Percentiles rank a stretch among this genome's conserved stretches.
phyloP scores from a whole-genome alignment of 306 rosid genomes.

The Quercus bicolor region DNA sequence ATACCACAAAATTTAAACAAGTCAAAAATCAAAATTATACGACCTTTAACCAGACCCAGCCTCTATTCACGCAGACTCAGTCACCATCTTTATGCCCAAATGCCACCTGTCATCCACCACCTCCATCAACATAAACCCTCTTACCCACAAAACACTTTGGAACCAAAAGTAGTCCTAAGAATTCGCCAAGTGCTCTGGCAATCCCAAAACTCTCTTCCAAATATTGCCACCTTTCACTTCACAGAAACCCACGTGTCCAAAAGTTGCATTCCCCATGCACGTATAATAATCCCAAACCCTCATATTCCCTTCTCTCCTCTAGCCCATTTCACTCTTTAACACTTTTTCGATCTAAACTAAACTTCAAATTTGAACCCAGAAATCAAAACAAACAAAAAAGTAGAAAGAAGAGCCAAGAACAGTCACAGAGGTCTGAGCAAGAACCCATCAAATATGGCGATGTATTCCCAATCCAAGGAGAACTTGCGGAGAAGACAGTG shows the following conservation, averaged over 20 bases:
- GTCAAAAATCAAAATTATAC: no score
- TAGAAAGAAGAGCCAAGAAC: conserved; percentile 44
- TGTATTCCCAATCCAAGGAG: conserved; percentile 36
- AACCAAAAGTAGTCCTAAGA: conserved; percentile 4
- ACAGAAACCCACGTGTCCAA: background rate
- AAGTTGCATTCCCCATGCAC: conserved; percentile 31
- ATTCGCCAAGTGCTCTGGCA: background rate
- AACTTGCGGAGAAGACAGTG: conserved; percentile 33
- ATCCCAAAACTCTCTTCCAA: background rate
- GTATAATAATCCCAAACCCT: background rate
- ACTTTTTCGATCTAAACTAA: no score
- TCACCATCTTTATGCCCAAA: background rate
- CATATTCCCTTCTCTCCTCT: background rate
- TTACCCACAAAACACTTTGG: background rate
- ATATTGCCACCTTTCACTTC: conserved; percentile 2
- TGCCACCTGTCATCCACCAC: background rate
- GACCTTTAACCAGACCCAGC: background rate
- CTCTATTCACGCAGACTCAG: background rate
- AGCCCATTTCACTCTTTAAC: background rate
- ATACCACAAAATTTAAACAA: no score
- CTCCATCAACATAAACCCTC: background rate
- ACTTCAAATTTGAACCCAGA: background rate
- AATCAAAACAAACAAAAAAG: no score
- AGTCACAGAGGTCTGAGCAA: conserved; percentile 29
- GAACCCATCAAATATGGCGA: conserved; percentile 43